These are phyloP conservation scores for Pyricularia pennisetigena DNA, from an alignment of 2,329 filamentous ascomycete genomes.

Conservation along the genomic window DNA sequence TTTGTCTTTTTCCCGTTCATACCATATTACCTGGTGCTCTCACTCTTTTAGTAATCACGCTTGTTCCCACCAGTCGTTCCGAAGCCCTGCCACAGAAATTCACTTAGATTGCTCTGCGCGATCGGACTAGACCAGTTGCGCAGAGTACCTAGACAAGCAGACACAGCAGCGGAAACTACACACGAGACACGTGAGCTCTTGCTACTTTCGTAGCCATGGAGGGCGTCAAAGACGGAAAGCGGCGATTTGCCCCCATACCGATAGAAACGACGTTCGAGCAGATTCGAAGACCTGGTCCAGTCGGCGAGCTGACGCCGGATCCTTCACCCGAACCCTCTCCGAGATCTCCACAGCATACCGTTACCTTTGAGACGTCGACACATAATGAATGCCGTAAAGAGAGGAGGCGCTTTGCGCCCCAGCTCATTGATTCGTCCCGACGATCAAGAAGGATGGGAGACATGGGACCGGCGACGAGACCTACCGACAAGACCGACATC, in stretches of 20 bases:
- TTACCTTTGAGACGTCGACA: constrained; percentile 6
- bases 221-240: constrained; percentile 15
- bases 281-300: constrained; percentile 33
- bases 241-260: constrained; percentile 58
- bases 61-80: background rate
- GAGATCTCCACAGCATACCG: constrained; percentile 33
- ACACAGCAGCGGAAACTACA: background rate
- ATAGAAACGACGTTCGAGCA: constrained; percentile 63
- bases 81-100: background rate
- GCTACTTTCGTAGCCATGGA: background rate
- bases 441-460: constrained; percentile 61
- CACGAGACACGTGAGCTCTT: background rate
- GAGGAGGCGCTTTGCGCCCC: constrained; percentile 57
- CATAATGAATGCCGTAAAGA: constrained; percentile 14
- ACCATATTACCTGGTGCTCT: background rate
- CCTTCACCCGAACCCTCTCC: constrained; percentile 48
- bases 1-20: background rate
- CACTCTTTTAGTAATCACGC: background rate
- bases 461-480: constrained; percentile 48
- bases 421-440: constrained; percentile 71
- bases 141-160: background rate
- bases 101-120: background rate
- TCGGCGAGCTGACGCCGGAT: constrained; percentile 44
- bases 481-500: constrained; percentile 63
- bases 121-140: background rate